A percentile compares a stretch with the other conserved stretches of the same genome.
phyloP scores from a whole-genome alignment of 2,329 filamentous ascomycete genomes.

The Shiraia sp. region DNA sequence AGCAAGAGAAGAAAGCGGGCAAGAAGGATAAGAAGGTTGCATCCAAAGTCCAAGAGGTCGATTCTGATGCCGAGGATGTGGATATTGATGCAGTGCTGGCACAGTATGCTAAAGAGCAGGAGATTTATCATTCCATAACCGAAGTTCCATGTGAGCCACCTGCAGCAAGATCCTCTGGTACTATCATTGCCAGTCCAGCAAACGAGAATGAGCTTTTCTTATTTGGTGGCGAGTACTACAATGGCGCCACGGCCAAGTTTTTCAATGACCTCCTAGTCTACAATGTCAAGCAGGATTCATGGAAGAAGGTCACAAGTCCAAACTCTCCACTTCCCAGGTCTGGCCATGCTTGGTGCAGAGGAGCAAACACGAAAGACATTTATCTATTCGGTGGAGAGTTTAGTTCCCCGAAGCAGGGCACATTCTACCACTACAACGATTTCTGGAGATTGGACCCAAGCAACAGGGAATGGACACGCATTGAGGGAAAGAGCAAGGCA shows the following conservation, averaged over 20 bases:
- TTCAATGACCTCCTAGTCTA: conserved; percentile 70
- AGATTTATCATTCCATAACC: conserved; percentile 91
- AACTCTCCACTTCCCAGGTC: conserved; percentile 89
- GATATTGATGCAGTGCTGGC: conserved; percentile 93
- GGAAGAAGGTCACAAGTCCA: conserved; percentile 86
- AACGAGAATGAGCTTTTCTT: conserved; percentile 87
- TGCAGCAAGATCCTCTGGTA: conserved; percentile 75
- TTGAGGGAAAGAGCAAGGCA: conserved; percentile 80
- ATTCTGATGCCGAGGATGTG: conserved; percentile 88
- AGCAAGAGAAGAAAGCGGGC: conserved; percentile 81
- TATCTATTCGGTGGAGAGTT: conserved; percentile 98
- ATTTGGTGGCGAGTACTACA: conserved; percentile 95
- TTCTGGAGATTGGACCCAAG: conserved; percentile 91
- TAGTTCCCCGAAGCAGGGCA: conserved; percentile 93
- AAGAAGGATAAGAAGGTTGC: conserved; percentile 80
- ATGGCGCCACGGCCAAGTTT: conserved; percentile 79
- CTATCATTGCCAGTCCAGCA: conserved; percentile 80
- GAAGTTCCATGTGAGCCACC: conserved; percentile 76
- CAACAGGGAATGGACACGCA: conserved; percentile 84
- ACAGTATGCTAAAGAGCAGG: conserved; percentile 88
- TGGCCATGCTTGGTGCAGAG: conserved; percentile 93
- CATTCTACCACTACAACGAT: conserved; percentile 99
- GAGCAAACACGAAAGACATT: conserved; percentile 80
- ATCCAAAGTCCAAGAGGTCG: conserved; percentile 70
- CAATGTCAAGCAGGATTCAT: conserved; percentile 82